Evolutionary conservation across 1,139 yeast genomes (phyloP), one percentile per base, ranked within the genome.

Genomic region (Candida gigantensis): DNA sequence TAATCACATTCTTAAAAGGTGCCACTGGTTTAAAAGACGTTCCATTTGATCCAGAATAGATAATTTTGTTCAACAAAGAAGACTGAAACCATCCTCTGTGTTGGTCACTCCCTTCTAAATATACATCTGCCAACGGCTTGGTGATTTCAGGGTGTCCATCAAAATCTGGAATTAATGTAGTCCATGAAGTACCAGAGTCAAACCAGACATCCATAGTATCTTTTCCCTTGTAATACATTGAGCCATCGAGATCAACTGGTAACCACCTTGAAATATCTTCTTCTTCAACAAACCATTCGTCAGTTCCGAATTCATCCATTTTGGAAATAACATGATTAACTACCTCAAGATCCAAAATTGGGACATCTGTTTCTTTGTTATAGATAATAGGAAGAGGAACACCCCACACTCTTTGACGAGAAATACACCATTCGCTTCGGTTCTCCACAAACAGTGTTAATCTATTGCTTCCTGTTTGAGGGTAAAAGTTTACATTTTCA

Each of bases 141-240:
- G 47, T 45, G 35, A 72, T 52, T 44, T 69, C 68, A 16, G 67
- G 56, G 26, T 45, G 41, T 12, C 39, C 40, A 9, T 33, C 25
- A n/a, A 44, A 23, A 2, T 17, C 12, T 3, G 39, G 25, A 24
- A 62, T 67, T 21, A 88, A 66, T 30, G 79, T 77, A 5, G 82
- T 77, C 98, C 98, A 92, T 24, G 95, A 83, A 1, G 95, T 80
- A 0, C 99, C 99, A 27, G 96, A 86, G 57, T 92, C 99, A 65
- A 92, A 90, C 99, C 99, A 92, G 7, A 92, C 98, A 60, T 92
- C 99, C 90, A 92, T 85, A 0, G 98, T 92, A 50, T 94, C 98
- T 35, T 69, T 75, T 1, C 96, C 92, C 50, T 87, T 84, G 19
- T 55, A 48, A 3, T 55, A 42, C 0, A 81, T 80, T 10, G 68